phyloP scores from a whole-genome alignment of 208 protist species.

The Strigomonas culicis region DNA sequence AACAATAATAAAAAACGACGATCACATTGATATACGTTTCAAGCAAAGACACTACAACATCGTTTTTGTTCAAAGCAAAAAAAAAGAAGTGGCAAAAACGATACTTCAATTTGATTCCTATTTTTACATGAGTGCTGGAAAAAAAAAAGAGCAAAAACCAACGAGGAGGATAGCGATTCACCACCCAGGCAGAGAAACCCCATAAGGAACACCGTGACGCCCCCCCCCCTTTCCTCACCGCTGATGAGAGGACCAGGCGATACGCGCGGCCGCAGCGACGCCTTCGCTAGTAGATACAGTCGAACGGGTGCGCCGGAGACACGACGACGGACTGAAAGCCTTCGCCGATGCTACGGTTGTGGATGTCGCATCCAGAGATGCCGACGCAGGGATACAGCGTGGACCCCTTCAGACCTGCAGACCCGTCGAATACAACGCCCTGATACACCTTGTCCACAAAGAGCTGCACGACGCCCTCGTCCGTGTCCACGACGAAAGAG shows the following conservation, averaged over 20 bases:
- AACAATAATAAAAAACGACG: conserved; percentile 1
- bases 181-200: too few relatives aligned
- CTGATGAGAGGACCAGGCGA: too few relatives aligned
- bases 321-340: conserved; percentile 53
- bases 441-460: conserved; percentile 77
- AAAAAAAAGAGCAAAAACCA: conserved; percentile 9
- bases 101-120: neutral
- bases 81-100: conserved; percentile 11
- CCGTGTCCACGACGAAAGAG: conserved; percentile 81
- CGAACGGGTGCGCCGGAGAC: conserved; percentile 25
- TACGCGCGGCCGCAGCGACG: neutral
- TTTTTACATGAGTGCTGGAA: neutral
- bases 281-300: conserved; percentile 34
- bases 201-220: too few relatives aligned
- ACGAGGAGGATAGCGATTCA: neutral
- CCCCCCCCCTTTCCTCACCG: neutral
- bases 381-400: conserved; percentile 68
- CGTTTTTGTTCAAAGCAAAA: neutral
- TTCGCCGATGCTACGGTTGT: conserved; percentile 58
- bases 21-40: neutral
- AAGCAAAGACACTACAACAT: neutral
- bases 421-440: conserved; percentile 60
- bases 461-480: conserved; percentile 72
- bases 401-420: conserved; percentile 47
- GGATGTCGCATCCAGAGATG: conserved; percentile 60